These are phyloP conservation scores for Dactylellina sp. DNA, from an alignment of 2,329 filamentous ascomycete species.

Conservation along the genomic window DNA sequence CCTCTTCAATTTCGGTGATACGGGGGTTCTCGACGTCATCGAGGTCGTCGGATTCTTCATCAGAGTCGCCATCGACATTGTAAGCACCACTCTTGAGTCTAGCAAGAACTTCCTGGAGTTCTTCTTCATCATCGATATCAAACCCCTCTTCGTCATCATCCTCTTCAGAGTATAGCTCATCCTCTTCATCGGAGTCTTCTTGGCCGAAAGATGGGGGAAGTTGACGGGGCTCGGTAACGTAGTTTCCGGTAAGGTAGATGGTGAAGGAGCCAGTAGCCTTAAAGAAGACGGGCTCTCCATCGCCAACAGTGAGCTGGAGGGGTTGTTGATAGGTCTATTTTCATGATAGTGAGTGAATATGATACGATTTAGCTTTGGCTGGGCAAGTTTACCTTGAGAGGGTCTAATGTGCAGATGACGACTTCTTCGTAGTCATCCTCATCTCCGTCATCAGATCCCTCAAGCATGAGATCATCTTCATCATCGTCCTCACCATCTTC, in stretches of 20 bases:
- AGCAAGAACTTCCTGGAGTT: slow-evolving; percentile 37
- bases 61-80: slow-evolving; percentile 65
- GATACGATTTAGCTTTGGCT: slow-evolving; percentile 21
- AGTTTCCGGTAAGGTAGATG: slow-evolving; percentile 95
- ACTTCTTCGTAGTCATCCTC: slow-evolving; percentile 79
- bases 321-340: slow-evolving; percentile 90
- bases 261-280: slow-evolving; percentile 88
- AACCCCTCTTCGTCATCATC: slow-evolving; percentile 63
- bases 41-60: slow-evolving; percentile 79
- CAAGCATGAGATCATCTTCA: slow-evolving; percentile 65
- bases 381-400: slow-evolving; percentile 77
- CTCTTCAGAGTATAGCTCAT: slow-evolving; percentile 71
- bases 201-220: slow-evolving; percentile 65
- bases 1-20: slow-evolving; percentile 73
- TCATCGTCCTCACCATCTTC: slow-evolving; percentile 68
- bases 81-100: slow-evolving; percentile 37
- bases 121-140: slow-evolving; percentile 64
- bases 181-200: slow-evolving; percentile 71
- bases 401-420: slow-evolving; percentile 95
- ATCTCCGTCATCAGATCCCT: slow-evolving; percentile 63
- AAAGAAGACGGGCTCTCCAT: slow-evolving; percentile 92
- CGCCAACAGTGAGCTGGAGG: slow-evolving; percentile 89
- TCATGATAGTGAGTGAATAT: not conserved
- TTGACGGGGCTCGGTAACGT: slow-evolving; percentile 75
- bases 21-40: slow-evolving; percentile 82